Base-by-base conservation (phyloP, 2,329 filamentous ascomycete species). In the Cladophialophora psammophila region DNA sequence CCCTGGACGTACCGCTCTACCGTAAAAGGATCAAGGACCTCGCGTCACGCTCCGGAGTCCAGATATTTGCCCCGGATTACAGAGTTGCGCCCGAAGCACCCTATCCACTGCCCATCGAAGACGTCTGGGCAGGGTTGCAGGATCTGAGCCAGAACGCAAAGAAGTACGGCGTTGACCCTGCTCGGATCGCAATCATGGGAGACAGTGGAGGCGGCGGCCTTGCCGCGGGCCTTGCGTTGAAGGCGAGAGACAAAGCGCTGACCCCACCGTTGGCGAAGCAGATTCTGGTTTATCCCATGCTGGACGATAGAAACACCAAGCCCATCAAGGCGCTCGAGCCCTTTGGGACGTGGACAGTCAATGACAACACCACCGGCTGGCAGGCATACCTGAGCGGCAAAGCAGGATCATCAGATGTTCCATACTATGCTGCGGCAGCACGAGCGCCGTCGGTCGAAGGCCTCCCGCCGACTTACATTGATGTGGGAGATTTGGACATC, bases 241-340 rank as follows among this genome's bases (percentile, higher is more conserved):
- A 80, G 67, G 80, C 79, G 7, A 72, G 80, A 20, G 78, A 81
- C 66, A 66, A 72, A 58, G 70, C 48, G 10, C 63, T 73, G 5
- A 71, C 65, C 52, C 80, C 72, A 63, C 74, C 70, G 45, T 69
- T 78, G 63, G 78, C 73, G 48, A 80, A 78, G 73, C 78, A 83
- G 73, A 76, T 84, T 53, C 76, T 84, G 10, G 74, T 81, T 54
- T 80, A 80, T 57, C 82, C 81, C 3, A 84, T 84, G 82, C 73
- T 85, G 12, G 82, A 85, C 70, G 80, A 84, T 55, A 78, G 75
- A 50, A 74, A 76, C n/a, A 73, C 67, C n/a, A 66, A 66, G 7
- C 76, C 77, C 4, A 74, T 75, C n/a, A 68, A 69, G 13, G 76
- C 78, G 13, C 76, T 79, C 56, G 75, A 76, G 31, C 71, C 72